Evolutionary conservation across 495 filamentous ascomycete genomes (phyloP).

Genomic region (Penicillium longicatenatum): DNA sequence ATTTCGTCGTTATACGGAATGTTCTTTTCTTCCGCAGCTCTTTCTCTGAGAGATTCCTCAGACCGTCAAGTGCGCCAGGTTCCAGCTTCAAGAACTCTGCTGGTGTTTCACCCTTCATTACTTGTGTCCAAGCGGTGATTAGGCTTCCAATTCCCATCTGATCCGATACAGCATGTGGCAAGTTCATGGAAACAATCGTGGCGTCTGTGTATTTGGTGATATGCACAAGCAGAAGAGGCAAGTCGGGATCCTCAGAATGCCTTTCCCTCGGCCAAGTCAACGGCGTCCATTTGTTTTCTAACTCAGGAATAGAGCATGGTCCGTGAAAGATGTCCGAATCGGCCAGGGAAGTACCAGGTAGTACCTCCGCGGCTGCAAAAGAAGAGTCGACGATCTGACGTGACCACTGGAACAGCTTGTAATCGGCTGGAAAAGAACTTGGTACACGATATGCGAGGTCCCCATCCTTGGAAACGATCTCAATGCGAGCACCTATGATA

Average conservation of each 20-base stretch:
- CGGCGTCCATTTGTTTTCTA: not conserved
- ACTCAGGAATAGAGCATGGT: not conserved
- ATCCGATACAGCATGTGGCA: not conserved
- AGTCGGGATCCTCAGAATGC: not conserved
- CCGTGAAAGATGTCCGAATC: not conserved
- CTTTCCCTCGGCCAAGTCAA: not conserved
- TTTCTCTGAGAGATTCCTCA: too few relatives aligned
- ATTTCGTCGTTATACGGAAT: not conserved
- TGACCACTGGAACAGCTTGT: not conserved
- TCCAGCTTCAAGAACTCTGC: not conserved
- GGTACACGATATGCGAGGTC: not conserved
- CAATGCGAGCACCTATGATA: not conserved
- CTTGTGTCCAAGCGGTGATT: not conserved
- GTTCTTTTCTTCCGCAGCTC: too few relatives aligned
- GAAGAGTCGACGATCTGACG: not conserved
- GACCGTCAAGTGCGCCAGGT: too few relatives aligned
- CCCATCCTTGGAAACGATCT: not conserved
- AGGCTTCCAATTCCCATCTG: not conserved
- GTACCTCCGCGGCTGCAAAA: not conserved
- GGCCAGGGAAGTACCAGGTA: not conserved
- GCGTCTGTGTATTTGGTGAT: not conserved
- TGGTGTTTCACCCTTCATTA: not conserved
- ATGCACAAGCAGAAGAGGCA: not conserved
- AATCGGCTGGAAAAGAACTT: not conserved
- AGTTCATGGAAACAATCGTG: not conserved